Conservation (phyloP, 257 asterid genomes). For the Verbascum thapsus region DNA sequence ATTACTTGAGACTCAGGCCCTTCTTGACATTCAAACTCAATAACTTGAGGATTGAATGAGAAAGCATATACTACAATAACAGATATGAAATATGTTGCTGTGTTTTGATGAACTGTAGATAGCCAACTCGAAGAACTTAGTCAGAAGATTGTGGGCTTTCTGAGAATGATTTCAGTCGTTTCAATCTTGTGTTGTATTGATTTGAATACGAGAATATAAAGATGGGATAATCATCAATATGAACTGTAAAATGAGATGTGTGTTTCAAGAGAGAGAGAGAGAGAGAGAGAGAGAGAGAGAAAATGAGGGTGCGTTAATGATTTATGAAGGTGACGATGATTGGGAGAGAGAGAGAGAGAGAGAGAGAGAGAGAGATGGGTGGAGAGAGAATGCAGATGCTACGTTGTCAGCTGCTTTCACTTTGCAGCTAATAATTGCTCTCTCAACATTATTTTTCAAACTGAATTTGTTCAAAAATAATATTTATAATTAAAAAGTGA, state of each 20-base stretch:
- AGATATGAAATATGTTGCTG: background rate
- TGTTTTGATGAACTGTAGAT: background rate
- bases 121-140: background rate
- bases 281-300: conserved; percentile 25
- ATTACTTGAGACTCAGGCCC: conserved; percentile 8
- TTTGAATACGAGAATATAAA: conserved; percentile 24
- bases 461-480: conserved; percentile 11
- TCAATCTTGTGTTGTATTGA: conserved; percentile 17
- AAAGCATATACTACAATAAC: background rate
- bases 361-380: conserved; percentile 4
- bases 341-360: conserved; percentile 32
- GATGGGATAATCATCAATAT: conserved; percentile 35
- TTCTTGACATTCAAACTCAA: too few relatives aligned
- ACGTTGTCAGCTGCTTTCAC: conserved; percentile 41
- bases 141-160: conserved; percentile 1
- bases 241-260: conserved; percentile 29
- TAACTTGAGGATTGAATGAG: background rate
- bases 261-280: conserved; percentile 11
- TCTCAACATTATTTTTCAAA: background rate
- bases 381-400: conserved; percentile 27
- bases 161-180: conserved; percentile 9
- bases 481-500: background rate
- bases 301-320: conserved; percentile 20
- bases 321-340: conserved; percentile 48
- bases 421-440: conserved; percentile 48